These are phyloP conservation scores for Diutina neorugosa DNA, from an alignment of 1,139 yeast genomes.

Conservation along the genomic window DNA sequence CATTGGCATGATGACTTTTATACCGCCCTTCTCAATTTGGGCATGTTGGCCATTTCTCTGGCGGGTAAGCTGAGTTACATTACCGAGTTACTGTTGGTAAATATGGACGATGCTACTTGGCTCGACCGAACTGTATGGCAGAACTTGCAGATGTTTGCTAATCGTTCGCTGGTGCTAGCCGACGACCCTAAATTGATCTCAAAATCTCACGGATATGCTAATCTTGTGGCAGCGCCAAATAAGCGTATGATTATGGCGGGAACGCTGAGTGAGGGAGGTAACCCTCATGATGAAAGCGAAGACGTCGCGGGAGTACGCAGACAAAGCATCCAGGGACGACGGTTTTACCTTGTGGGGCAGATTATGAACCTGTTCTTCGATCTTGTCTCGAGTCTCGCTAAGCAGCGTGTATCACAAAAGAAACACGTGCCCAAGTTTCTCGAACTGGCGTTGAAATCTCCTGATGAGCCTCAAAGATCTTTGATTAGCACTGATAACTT, in stretches of 20 bases:
- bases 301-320: neutral
- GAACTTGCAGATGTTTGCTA: slow-evolving; percentile 5
- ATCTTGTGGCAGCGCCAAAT: slow-evolving; percentile 20
- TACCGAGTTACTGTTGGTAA: slow-evolving; percentile 42
- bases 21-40: slow-evolving; percentile 46
- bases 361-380: slow-evolving; percentile 14
- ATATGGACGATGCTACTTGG: slow-evolving; percentile 45
- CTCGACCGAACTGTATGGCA: slow-evolving; percentile 30
- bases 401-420: slow-evolving; percentile 3
- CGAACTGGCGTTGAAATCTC: neutral
- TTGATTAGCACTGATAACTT: slow-evolving; percentile 14
- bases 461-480: neutral
- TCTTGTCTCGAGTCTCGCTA: slow-evolving; percentile 14
- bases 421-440: neutral
- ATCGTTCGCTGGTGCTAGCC: slow-evolving; percentile 6
- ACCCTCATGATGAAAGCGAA: neutral
- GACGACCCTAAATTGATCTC: slow-evolving; percentile 10
- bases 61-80: slow-evolving; percentile 58
- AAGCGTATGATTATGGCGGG: slow-evolving; percentile 12
- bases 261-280: neutral
- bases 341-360: slow-evolving; percentile 12
- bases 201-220: slow-evolving; percentile 19
- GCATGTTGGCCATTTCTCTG: slow-evolving; percentile 51
- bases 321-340: slow-evolving; percentile 14
- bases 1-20: slow-evolving; percentile 51